Evolutionary conservation across 2,329 filamentous ascomycete genomes (phyloP).

Genomic region (Hysterium pulicare): DNA sequence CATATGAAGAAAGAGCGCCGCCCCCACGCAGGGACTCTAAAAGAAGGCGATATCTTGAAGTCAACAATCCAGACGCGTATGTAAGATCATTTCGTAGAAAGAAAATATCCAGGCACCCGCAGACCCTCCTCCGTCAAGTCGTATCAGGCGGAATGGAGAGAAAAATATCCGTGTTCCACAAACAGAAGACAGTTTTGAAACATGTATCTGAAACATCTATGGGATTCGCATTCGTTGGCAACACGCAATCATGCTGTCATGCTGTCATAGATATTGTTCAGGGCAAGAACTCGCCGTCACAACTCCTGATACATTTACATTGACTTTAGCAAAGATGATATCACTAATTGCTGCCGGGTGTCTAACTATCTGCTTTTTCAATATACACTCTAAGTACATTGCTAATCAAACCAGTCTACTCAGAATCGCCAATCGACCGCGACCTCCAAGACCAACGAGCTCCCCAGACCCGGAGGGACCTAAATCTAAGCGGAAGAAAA

Average conservation of each 20-base stretch:
- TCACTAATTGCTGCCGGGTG: too few species aligned
- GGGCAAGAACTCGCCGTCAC: too few species aligned
- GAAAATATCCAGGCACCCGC: neutral
- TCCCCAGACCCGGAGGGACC: neutral
- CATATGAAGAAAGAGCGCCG: constrained; percentile 43
- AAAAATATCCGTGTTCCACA: too few species aligned
- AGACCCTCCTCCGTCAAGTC: neutral
- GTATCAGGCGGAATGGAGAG: too few species aligned
- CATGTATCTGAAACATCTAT: too few species aligned
- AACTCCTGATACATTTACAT: too few species aligned
- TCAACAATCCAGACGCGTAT: constrained; percentile 31
- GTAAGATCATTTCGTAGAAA: neutral
- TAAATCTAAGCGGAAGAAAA: constrained; percentile 19
- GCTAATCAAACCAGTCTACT: constrained; percentile 9
- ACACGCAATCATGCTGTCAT: too few species aligned
- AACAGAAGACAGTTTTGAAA: too few species aligned
- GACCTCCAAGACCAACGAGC: constrained; percentile 16
- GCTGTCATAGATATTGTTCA: too few species aligned
- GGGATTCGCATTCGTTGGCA: too few species aligned
- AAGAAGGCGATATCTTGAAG: constrained; percentile 33
- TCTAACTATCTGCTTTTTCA: too few species aligned
- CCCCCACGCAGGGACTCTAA: constrained; percentile 40
- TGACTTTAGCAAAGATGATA: too few species aligned
- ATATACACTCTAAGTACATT: neutral
- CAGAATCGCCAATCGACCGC: constrained; percentile 22